Evolutionary conservation across 352 stramenopile species (phyloP), one percentile per base, ranked within the genome.

Genomic region (Phytophthora ohioensis): DNA sequence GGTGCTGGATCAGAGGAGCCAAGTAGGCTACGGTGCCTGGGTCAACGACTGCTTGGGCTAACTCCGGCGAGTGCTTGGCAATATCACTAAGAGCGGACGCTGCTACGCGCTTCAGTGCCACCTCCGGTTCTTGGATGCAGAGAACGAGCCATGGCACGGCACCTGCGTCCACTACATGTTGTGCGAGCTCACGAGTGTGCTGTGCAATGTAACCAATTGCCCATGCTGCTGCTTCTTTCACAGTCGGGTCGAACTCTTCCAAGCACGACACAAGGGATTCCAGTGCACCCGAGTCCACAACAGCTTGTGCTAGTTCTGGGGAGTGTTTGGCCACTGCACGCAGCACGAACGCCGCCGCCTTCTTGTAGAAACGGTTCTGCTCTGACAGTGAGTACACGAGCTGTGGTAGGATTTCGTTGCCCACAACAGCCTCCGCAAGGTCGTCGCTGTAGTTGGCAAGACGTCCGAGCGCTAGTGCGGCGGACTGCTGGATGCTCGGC

Each of bases 361-460:
- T 98, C 77, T 98, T 98, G 81, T 98, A 98, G 66, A 98, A 98
- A 43, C 95, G 82, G 69, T 98, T 98, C 72, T 98, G 92, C 69
- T 98, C 94, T 39, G 90, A 97, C 5, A 98, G 81, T 30, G 94
- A 98, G 71, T 98, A 98, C 17, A 98, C 95, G n/a, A 98, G 88
- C 64, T 98, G 95, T 17, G 95, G 95, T n/a, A 98, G 79, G 64
- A 98, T 98, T 66, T 98, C 95, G 68, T 98, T 98, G 15, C 91
- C 93, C 6, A 98, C 95, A 3, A 98, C 94, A 0, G 91, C 94
- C 61, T 98, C 95, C 6, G 94, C 95, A 5, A 98, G 80, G 60
- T 98, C 95, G 67, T 98, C 94, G 64, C 87, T 97, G 81, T 98
- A 98, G 80, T 98, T 98, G 42, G 95, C 95, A 12, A 98, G 85